phyloP scores from a whole-genome alignment of 2,329 filamentous ascomycete species.

The Botrytis aclada region DNA sequence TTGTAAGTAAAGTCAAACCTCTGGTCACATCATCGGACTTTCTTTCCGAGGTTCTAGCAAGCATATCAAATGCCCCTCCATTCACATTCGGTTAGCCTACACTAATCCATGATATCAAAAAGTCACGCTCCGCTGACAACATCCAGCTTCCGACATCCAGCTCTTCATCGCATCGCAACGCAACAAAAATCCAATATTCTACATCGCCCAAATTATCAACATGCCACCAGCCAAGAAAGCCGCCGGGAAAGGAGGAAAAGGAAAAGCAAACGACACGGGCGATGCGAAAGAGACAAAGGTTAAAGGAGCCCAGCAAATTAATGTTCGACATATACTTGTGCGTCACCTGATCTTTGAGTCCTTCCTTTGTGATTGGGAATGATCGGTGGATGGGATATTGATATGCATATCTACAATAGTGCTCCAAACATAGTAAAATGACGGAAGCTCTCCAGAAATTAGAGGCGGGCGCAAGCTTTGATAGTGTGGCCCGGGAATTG shows the following conservation, averaged over 20 bases:
- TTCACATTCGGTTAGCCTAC: neutral
- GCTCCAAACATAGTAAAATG: conserved; percentile 74
- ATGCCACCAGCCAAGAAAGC: conserved; percentile 37
- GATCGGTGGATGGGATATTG: neutral
- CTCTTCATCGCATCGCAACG: neutral
- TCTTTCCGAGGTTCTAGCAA: neutral
- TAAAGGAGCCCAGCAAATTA: conserved; percentile 66
- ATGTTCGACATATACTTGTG: conserved; percentile 65
- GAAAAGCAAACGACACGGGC: conserved; percentile 40
- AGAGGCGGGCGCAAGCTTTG: conserved; percentile 64
- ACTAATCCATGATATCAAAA: neutral
- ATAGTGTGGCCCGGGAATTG: conserved; percentile 68
- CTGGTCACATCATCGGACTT: neutral
- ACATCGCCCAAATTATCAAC: neutral
- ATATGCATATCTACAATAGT: conserved; percentile 42
- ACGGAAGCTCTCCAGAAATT: conserved; percentile 71
- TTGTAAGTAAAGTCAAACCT: conserved; percentile 1
- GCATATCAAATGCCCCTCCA: conserved; percentile 6
- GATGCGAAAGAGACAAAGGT: conserved; percentile 42
- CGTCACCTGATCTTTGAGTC: conserved; percentile 17
- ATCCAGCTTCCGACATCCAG: neutral
- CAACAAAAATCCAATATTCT: neutral
- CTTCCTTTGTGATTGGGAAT: neutral
- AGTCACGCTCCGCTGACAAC: neutral
- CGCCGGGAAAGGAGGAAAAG: conserved; percentile 31